Evolutionary conservation across 2,329 filamentous ascomycete genomes (phyloP), one percentile per base, ranked within the genome.

Genomic region (Trichoderma pleuroti): DNA sequence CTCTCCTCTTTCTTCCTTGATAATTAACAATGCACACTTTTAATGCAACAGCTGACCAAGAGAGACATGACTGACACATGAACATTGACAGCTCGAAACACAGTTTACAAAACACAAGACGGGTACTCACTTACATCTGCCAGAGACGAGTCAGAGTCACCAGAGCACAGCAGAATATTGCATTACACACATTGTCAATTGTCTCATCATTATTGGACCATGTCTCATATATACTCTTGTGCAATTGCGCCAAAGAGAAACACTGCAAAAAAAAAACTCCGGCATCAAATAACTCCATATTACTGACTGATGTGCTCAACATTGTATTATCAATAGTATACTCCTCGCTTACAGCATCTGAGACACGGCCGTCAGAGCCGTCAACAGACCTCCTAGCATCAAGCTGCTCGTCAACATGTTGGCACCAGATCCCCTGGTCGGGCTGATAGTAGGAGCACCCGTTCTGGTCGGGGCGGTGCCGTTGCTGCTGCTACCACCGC

Each of bases 301-400:
- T 42, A 24, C n/a, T 26, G n/a, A 16, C 24, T 6, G 39, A n/a
- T 42, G 39, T 42, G 34, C 52, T 16, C 36, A 10, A 26, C 30
- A 24, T 28, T 36, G 12, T 4, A 49, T 49, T 52, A 18, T 12
- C 11, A 14, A 42, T 34, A 30, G n/a, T 26, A 21, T 42, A 14
- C 11, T 12, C n/a, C 26, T 12, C 21, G 34, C 9, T 24, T 67
- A 71, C 63, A 71, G 32, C 52, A 71, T 49, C 52, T 71, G 69
- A 61, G 63, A 71, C 69, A 64, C n/a, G 6, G 30, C 59, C 54
- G 54, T 39, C 11, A 70, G 4, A 30, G 2, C 57, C 28, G 46
- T 18, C 26, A 72, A 28, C 32, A 72, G 32, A 11, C 52, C 68
- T 9, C 71, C 68, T 24, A 72, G 62, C 46, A 68, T 68, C 64